Conservation (phyloP, 139 green algal species). For the Haematococcus sp. region DNA sequence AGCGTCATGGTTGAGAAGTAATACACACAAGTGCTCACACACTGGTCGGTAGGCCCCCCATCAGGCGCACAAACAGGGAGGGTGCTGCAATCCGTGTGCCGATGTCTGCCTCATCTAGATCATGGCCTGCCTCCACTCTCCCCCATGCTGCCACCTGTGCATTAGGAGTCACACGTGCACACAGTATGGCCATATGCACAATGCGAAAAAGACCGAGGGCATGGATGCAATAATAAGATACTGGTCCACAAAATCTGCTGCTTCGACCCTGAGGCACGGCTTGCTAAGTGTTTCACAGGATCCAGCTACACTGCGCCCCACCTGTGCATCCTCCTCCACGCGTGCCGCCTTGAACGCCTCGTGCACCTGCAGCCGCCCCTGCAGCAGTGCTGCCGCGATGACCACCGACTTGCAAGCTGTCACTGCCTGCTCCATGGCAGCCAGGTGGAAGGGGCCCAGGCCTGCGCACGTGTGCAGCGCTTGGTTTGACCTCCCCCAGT, state of each 20-base stretch:
- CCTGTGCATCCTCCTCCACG: conserved; percentile 82
- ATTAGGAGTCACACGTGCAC: neutral
- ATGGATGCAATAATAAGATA: too few relatives aligned
- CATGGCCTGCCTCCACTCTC: conserved; percentile 91
- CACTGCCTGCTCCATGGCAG: conserved; percentile 69
- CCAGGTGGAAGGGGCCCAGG: conserved; percentile 76
- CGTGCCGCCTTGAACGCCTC: conserved; percentile 61
- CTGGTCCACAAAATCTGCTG: too few relatives aligned
- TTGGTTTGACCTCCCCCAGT: too few relatives aligned
- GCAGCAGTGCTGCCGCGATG: conserved; percentile 69
- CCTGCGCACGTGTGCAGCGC: conserved; percentile 16
- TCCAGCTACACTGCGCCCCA: conserved; percentile 18
- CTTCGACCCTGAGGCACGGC: too few relatives aligned
- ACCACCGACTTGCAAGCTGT: conserved; percentile 80
- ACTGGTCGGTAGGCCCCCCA: conserved; percentile 22
- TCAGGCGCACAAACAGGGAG: conserved; percentile 70
- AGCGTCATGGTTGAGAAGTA: too few relatives aligned
- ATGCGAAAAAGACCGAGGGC: too few relatives aligned
- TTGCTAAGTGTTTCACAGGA: too few relatives aligned
- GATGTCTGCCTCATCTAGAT: conserved; percentile 88
- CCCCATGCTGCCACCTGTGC: neutral
- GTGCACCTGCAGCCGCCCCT: conserved; percentile 53
- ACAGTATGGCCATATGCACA: neutral
- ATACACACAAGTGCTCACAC: too few relatives aligned
- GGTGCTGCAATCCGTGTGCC: conserved; percentile 69